Evolutionary conservation across 208 protist genomes (phyloP).

Genomic region (Wallacemonas sp.): DNA sequence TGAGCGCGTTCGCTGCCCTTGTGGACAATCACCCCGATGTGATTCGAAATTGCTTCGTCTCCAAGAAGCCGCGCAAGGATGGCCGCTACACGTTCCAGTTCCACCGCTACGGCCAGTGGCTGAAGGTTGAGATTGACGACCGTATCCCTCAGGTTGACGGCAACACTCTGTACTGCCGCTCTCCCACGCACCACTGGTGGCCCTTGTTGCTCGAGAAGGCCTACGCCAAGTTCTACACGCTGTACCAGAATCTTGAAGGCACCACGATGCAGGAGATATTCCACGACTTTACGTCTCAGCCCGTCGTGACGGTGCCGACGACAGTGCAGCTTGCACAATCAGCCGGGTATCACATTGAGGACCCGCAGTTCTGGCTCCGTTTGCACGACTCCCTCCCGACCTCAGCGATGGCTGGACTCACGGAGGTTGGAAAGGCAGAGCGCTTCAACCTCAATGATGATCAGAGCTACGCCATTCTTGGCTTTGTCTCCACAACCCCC

Average conservation of each 20-base stretch:
- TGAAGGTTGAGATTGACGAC: conserved; percentile 76
- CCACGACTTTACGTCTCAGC: conserved; percentile 59
- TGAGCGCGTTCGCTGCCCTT: conserved; percentile 45
- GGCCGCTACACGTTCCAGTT: conserved; percentile 76
- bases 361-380: conserved; percentile 54
- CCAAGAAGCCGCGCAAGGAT: conserved; percentile 49
- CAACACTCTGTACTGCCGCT: conserved; percentile 53
- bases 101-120: conserved; percentile 59
- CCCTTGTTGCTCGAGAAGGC: conserved; percentile 79
- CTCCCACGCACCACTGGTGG: conserved; percentile 66
- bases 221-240: conserved; percentile 79
- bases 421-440: conserved; percentile 18
- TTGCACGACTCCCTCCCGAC: conserved; percentile 34
- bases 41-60: conserved; percentile 59
- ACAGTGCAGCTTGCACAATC: conserved; percentile 22
- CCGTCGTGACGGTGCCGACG: conserved; percentile 44
- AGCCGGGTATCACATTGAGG: conserved; percentile 28
- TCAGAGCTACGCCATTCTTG: conserved; percentile 62
- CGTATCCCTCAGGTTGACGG: conserved; percentile 44
- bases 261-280: conserved; percentile 55
- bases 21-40: conserved; percentile 45
- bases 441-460: conserved; percentile 34
- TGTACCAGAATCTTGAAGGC: conserved; percentile 58
- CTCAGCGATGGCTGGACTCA: conserved; percentile 32
- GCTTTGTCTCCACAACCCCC: conserved; percentile 24